Evolutionary conservation across 2,329 filamentous ascomycete genomes (phyloP).

Genomic region (Alternaria conjuncta): DNA sequence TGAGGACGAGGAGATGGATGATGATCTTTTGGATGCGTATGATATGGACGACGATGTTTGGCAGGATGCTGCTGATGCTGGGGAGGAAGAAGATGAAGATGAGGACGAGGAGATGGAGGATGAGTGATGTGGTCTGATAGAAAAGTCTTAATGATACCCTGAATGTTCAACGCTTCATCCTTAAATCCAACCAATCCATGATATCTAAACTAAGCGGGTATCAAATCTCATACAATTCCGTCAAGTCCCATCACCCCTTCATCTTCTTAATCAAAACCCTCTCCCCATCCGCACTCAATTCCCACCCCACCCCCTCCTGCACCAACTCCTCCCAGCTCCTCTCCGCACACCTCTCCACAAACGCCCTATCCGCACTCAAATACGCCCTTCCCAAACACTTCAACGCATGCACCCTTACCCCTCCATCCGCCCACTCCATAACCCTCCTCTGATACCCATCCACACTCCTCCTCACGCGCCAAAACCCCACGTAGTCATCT

Average conservation of each 20-base stretch:
- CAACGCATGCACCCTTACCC: conserved; percentile 76
- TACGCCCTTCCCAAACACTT: conserved; percentile 89
- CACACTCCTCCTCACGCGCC: conserved; percentile 71
- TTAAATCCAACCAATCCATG: neutral
- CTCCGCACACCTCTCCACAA: conserved; percentile 72
- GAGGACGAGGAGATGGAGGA: conserved; percentile 57
- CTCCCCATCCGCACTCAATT: conserved; percentile 66
- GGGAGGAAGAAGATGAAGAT: conserved; percentile 54
- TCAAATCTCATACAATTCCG: too few relatives aligned
- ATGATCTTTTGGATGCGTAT: conserved; percentile 54
- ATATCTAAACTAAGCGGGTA: too few relatives aligned
- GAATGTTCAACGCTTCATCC: conserved; percentile 16
- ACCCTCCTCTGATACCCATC: conserved; percentile 82
- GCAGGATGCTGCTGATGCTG: conserved; percentile 60
- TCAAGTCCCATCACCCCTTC: conserved; percentile 39
- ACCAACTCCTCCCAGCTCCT: conserved; percentile 75
- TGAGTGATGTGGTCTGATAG: conserved; percentile 29
- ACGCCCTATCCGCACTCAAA: conserved; percentile 70
- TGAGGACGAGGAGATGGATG: conserved; percentile 57
- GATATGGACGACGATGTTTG: conserved; percentile 59
- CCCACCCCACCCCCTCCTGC: conserved; percentile 82
- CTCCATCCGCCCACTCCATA: conserved; percentile 79
- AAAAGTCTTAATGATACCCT: conserved; percentile 43
- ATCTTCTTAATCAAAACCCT: conserved; percentile 77
- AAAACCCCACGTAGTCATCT: conserved; percentile 84